Percentiles rank a stretch among this genome's conserved stretches.
Conservation (phyloP, 306 rosid species). For the Vigna unguiculata region DNA sequence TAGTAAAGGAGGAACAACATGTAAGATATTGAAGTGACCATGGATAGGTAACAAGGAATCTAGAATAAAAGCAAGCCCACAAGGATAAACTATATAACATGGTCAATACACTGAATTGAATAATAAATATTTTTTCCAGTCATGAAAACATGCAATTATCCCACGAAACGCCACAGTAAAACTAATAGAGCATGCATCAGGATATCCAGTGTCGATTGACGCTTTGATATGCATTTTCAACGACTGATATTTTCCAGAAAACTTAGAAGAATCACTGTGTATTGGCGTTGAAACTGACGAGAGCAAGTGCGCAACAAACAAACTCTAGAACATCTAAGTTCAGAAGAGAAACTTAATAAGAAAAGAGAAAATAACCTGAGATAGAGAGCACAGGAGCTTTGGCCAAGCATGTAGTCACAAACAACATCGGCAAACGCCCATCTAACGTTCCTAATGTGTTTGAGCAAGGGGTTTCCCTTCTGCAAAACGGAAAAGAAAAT, state of each 20-base stretch:
- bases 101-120: background rate
- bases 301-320: background rate
- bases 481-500: constrained; percentile 39
- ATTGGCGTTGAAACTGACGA: background rate
- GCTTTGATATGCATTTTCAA: constrained; percentile 21
- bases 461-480: constrained; percentile 96
- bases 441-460: constrained; percentile 88
- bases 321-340: constrained; percentile 18
- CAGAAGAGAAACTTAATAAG: constrained; percentile 4
- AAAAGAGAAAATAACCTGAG: constrained; percentile 70
- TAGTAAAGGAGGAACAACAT: constrained; percentile 7
- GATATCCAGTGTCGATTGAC: background rate
- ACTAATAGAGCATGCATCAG: background rate
- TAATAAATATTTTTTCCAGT: background rate
- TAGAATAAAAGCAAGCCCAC: constrained; percentile 1
- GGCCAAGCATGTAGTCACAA: constrained; percentile 92
- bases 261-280: background rate
- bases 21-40: background rate
- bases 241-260: background rate
- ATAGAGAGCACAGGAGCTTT: constrained; percentile 91
- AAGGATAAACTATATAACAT: constrained; percentile 4
- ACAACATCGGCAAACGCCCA: constrained; percentile 93
- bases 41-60: constrained; percentile 8
- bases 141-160: background rate
- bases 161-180: background rate